Conservation (phyloP, 208 protist species). For the Leishmania amazonensis region DNA sequence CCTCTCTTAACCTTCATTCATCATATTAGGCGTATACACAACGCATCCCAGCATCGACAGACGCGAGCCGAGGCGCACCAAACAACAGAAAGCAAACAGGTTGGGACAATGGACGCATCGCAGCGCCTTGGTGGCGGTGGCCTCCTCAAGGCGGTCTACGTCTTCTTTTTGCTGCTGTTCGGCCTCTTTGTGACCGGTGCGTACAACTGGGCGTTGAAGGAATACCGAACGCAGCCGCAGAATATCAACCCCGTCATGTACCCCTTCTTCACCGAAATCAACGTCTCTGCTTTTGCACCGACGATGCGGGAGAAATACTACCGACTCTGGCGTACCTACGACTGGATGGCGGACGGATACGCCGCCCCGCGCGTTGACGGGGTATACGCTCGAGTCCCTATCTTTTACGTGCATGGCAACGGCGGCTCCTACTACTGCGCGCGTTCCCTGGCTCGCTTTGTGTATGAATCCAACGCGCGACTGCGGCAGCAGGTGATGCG, state of each 20-base stretch:
- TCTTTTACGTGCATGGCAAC: slow-evolving; percentile 85
- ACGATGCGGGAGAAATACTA: slow-evolving; percentile 54
- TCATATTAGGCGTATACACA: not conserved
- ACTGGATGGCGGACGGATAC: slow-evolving; percentile 64
- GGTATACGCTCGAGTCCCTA: slow-evolving; percentile 50
- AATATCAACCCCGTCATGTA: slow-evolving; percentile 58
- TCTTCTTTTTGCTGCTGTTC: slow-evolving; percentile 34
- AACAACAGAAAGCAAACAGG: not conserved
- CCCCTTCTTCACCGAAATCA: slow-evolving; percentile 46
- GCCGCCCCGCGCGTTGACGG: slow-evolving; percentile 25
- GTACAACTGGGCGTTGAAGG: slow-evolving; percentile 52
- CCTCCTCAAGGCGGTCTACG: slow-evolving; percentile 19
- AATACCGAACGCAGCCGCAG: slow-evolving; percentile 50
- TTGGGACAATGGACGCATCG: not conserved
- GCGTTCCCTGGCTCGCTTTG: slow-evolving; percentile 67
- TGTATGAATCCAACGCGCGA: slow-evolving; percentile 61
- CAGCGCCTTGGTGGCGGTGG: too few species aligned
- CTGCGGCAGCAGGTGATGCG: slow-evolving; percentile 33
- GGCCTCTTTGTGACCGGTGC: slow-evolving; percentile 34
- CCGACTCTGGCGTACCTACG: slow-evolving; percentile 60
- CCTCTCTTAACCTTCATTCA: not conserved
- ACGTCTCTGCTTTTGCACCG: slow-evolving; percentile 32
- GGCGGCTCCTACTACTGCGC: slow-evolving; percentile 77
- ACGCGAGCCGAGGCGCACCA: too few species aligned
- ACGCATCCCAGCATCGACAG: not conserved